Evolutionary conservation across 2,329 filamentous ascomycete species (phyloP), one percentile per base, ranked within the genome.

Genomic region (Trichoderma koningiopsis): DNA sequence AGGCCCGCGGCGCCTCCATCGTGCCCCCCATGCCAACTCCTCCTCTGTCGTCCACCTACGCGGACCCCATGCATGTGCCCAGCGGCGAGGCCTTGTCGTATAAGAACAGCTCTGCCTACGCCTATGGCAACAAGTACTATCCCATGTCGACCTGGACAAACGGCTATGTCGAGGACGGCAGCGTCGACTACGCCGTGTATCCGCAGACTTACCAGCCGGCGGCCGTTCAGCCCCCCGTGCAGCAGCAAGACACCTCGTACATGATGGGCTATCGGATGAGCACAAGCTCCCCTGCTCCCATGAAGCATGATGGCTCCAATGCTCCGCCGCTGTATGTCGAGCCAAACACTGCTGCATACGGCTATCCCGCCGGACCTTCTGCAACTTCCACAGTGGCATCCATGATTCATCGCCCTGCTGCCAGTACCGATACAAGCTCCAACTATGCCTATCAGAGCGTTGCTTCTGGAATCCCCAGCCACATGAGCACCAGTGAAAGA

Each of bases 91-190:
- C 70, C 1, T 66, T 74, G 33, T 63, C 64, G 37, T 75, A 74
- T 68, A 75, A 74, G 19, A 55, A 71, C 14, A 61, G 70, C 62
- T 29, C 74, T n/a, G 40, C 72, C 35, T 74, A 75, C 66, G 60
- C 71, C 5, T 78, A 77, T 67, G 40, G 71, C 43, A 78, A 74
- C 67, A 65, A 72, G 8, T 77, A 76, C 64, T 76, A 76, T 35
- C 56, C 74, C 4, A 63, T 75, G 27, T 52, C 74, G 0, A 72
- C 43, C 14, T 79, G 77, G 77, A 29, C 70, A 3, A 68, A 69
- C 27, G 73, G 72, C 33, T 75, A 77, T 31, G n/a, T 72, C 2
- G 74, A 78, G 19, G 75, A 78, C 7, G 72, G 73, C 33, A 33
- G 62, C 60, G 71, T 75, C 53, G 73, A 72, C 55, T 77, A 77